Evolutionary conservation across 192 early-diverging fungal genomes (phyloP).

Genomic region (Jimgerdemannia lactiflua): DNA sequence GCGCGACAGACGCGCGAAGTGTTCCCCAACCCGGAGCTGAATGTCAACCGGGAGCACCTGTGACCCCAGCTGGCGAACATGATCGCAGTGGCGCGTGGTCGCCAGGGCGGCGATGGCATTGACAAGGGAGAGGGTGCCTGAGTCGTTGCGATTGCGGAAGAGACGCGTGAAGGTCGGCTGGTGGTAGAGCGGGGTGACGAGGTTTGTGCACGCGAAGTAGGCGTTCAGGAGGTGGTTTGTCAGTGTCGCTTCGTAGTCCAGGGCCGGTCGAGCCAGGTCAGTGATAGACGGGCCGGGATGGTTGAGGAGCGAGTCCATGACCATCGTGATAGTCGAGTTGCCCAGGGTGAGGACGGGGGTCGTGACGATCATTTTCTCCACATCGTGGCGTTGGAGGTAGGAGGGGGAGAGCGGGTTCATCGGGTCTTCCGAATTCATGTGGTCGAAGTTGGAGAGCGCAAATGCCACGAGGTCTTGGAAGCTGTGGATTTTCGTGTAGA

Average conservation of each 20-base stretch:
- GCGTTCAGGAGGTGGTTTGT: not conserved
- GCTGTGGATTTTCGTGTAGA: not conserved
- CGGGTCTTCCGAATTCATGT: not conserved
- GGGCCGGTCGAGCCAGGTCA: not conserved
- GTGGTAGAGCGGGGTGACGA: not conserved
- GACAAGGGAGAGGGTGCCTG: not conserved
- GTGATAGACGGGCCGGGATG: not conserved
- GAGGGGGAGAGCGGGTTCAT: not conserved
- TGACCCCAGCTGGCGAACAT: not conserved
- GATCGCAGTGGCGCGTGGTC: not conserved
- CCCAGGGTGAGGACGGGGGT: not conserved
- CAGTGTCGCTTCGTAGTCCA: not conserved
- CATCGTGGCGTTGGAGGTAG: not conserved
- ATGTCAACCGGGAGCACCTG: not conserved
- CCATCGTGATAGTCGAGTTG: not conserved
- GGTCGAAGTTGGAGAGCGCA: not conserved
- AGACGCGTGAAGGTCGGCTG: not conserved
- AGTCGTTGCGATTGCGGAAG: not conserved
- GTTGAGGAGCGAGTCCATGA: not conserved
- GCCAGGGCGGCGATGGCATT: not conserved
- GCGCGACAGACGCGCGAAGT: not conserved
- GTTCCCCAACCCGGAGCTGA: not conserved
- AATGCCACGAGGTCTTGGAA: not conserved
- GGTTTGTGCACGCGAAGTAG: not conserved
- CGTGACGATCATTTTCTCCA: not conserved